Evolutionary conservation across 2,329 filamentous ascomycete species (phyloP), one percentile per base, ranked within the genome.

Genomic region (Arthrobotrys megalospora): DNA sequence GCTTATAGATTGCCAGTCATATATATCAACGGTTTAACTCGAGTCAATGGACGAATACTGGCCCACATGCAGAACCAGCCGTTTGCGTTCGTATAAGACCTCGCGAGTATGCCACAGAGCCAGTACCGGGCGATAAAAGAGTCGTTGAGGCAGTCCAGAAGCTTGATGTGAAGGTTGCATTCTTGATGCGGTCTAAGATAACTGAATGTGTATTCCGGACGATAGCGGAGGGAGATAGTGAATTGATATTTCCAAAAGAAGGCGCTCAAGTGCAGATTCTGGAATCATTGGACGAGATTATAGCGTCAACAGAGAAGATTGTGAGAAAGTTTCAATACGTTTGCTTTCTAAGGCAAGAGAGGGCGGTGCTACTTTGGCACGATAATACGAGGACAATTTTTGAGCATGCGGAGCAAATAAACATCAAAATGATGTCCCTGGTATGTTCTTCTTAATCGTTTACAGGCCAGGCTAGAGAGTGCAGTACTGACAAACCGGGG

Each of bases 351-450:
- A 32, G 66, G 28, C 41, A 45, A 4, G 66, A 70, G 28, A 55
- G 58, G 32, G 66, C 66, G 11, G 66, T 69, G 12, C 16, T 69
- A n/a, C 16, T 69, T 34, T 69, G 66, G 66, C 66, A 69, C n/a
- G 66, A 69, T 14, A n/a, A 69, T 45, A 62, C 52, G 11, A 69
- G 52, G 21, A 24, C 50, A 6, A 69, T 69, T 19, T 36, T 69
- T 16, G 19, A 41, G 14, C 66, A 69, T 69, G 66, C 66, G 10
- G 52, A 69, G 8, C 66, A 60, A 24, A 48, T 69, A 12, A 69
- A 69, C 16, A 60, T 38, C 3, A 69, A 60, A 34, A 58, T 69
- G 52, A 69, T 69, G 66, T 69, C 66, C 14, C 32, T 60, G 66
- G 66, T 69, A 60, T 1, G 52, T 34, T 34, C 8, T 32, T 1